phyloP scores from a whole-genome alignment of 345 rosid genomes.

The Viola odorata region DNA sequence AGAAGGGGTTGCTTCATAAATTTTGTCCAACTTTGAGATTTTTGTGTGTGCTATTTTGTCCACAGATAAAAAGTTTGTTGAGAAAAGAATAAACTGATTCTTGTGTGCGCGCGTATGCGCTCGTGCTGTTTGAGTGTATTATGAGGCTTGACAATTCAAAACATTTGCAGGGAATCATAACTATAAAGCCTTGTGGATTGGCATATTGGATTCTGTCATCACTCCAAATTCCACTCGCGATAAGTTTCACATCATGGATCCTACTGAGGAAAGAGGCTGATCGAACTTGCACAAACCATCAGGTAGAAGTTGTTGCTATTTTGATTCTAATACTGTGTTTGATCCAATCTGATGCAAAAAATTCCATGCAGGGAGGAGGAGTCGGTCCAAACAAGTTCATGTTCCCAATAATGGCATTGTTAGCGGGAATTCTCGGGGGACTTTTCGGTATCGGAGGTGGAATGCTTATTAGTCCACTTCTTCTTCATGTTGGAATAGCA shows the following conservation, averaged over 20 bases:
- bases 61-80: too few species aligned
- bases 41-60: too few species aligned
- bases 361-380: conserved; percentile 9
- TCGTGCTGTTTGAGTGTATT: too few species aligned
- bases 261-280: conserved; percentile 33
- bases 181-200: conserved; percentile 58
- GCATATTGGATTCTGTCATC: conserved; percentile 65
- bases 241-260: conserved; percentile 63
- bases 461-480: conserved; percentile 88
- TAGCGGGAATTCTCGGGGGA: conserved; percentile 81
- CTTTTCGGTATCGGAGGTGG: conserved; percentile 93
- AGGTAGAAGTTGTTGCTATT: conserved; percentile 14
- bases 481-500: conserved; percentile 64
- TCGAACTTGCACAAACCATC: conserved; percentile 24
- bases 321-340: neutral
- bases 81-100: too few species aligned
- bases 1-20: too few species aligned
- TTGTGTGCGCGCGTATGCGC: too few species aligned
- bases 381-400: conserved; percentile 29
- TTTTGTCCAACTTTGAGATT: too few species aligned
- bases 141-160: neutral
- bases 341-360: conserved; percentile 18
- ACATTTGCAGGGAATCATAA: conserved; percentile 50
- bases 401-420: conserved; percentile 65
- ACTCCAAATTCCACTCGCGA: conserved; percentile 70